These are phyloP conservation scores for Pseudofabraea citricarpa DNA, from an alignment of 2,329 filamentous ascomycete species.

Conservation along the genomic window DNA sequence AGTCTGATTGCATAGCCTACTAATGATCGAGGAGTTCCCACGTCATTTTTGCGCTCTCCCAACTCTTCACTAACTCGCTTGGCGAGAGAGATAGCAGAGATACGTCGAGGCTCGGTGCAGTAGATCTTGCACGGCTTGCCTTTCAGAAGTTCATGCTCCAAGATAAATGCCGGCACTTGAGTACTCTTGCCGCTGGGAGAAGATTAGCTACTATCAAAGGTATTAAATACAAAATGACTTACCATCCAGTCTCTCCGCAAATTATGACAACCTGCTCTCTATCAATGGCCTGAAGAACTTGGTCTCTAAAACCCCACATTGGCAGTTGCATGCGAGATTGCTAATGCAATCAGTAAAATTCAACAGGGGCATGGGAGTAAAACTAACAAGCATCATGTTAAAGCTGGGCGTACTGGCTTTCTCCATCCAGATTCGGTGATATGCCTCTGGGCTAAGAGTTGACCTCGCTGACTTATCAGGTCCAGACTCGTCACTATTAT, in stretches of 20 bases:
- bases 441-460: conserved; percentile 30
- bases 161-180: conserved; percentile 88
- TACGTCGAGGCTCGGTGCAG: conserved; percentile 90
- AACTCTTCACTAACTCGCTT: conserved; percentile 92
- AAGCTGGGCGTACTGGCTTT: conserved; percentile 58
- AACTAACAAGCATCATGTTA: conserved; percentile 68
- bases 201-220: conserved; percentile 17
- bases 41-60: conserved; percentile 74
- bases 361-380: too few species aligned
- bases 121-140: conserved; percentile 87
- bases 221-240: conserved; percentile 18
- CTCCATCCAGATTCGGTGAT: conserved; percentile 54
- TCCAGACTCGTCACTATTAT: conserved; percentile 41
- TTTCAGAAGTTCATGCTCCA: conserved; percentile 80
- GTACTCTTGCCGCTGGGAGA: conserved; percentile 78
- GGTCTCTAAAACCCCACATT: conserved; percentile 79
- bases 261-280: conserved; percentile 84
- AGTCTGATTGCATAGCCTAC: conserved; percentile 93
- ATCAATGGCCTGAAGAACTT: conserved; percentile 74
- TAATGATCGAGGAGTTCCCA: conserved; percentile 78
- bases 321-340: conserved; percentile 73
- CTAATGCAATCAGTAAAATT: conserved; percentile 19
- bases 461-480: conserved; percentile 28
- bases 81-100: conserved; percentile 92
- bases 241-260: conserved; percentile 92